Evolutionary conservation across 179 eudicot genomes (phyloP), one percentile per base, ranked within the genome.

Genomic region (Patellifolia procumbens): DNA sequence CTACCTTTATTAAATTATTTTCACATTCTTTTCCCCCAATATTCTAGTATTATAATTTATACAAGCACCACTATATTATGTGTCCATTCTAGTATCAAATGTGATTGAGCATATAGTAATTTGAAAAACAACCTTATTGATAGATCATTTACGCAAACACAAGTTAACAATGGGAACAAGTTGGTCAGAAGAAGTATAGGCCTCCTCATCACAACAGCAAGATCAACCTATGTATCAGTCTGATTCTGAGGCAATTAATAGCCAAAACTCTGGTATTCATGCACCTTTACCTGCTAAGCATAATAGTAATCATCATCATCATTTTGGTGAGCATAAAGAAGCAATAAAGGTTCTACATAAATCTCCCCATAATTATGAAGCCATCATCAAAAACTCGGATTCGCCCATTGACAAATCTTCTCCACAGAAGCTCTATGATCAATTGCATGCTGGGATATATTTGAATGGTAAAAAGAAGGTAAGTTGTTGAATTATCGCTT

Each of bases 281-380:
- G 1, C 16, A 46, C 19, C 19, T 20, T 26, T 67, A 22, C 10
- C 8, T 32, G 3, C 22, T 49, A 70, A 48, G 42, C 28, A 19
- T 31, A 51, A 39, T 62, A 22, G n/a, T 3, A 37, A 37, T 37
- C 42, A 37, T 37, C 42, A 19, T 28, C 26, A 24, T 46, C 35
- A 7, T 51, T 31, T 19, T 24, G 37, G 5, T 51, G 51, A 63
- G 9, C 72, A 4, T 37, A 1, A 37, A 0, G 74, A 56, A 52
- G 72, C 56, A 31, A 29, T 4, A 5, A 61, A 22, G 39, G 60
- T n/a, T 9, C 32, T 39, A 16, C 43, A 48, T 67, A 83, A 65
- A 74, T 73, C 79, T 28, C 92, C 97, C 68, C 93, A 88, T 79
- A 85, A 87, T 49, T 85, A n/a, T 74, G 89, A 85, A 70, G 79